Conservation (phyloP, 2,329 filamentous ascomycete species). For the Apiospora phragmitis region DNA sequence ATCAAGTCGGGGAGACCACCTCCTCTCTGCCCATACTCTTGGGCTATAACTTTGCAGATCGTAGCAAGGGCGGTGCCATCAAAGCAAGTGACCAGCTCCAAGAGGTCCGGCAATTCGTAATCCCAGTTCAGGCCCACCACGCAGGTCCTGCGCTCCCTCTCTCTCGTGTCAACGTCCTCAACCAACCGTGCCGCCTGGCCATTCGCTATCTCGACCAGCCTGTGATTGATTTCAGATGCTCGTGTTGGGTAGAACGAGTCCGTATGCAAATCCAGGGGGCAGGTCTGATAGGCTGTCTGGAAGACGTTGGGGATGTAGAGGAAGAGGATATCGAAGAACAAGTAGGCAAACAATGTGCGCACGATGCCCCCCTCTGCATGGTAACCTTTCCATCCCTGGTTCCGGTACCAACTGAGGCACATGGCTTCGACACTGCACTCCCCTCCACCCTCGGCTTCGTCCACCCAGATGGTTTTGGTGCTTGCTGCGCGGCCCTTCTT, state of each 20-base stretch:
- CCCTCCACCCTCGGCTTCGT: constrained; percentile 66
- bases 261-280: constrained; percentile 87
- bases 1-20: constrained; percentile 92
- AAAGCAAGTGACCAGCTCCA: constrained; percentile 79
- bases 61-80: constrained; percentile 76
- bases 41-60: constrained; percentile 90
- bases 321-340: constrained; percentile 94
- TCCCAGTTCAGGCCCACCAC: constrained; percentile 93
- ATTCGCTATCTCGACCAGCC: constrained; percentile 84
- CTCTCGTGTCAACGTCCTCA: constrained; percentile 64
- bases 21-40: constrained; percentile 86
- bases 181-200: constrained; percentile 71
- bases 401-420: constrained; percentile 85
- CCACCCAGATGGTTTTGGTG: constrained; percentile 84
- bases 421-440: constrained; percentile 92
- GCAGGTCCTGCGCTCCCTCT: constrained; percentile 73
- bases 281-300: constrained; percentile 92
- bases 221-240: constrained; percentile 85
- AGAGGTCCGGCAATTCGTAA: constrained; percentile 75
- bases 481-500: constrained; percentile 46
- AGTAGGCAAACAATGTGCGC: constrained; percentile 84
- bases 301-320: constrained; percentile 95
- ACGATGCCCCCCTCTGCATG: constrained; percentile 91
- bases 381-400: constrained; percentile 88
- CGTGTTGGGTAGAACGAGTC: constrained; percentile 87